Percentiles rank a stretch among this genome's conserved stretches.
Conservation (phyloP, 345 rosid genomes). For the Gossypium mustelinum region DNA sequence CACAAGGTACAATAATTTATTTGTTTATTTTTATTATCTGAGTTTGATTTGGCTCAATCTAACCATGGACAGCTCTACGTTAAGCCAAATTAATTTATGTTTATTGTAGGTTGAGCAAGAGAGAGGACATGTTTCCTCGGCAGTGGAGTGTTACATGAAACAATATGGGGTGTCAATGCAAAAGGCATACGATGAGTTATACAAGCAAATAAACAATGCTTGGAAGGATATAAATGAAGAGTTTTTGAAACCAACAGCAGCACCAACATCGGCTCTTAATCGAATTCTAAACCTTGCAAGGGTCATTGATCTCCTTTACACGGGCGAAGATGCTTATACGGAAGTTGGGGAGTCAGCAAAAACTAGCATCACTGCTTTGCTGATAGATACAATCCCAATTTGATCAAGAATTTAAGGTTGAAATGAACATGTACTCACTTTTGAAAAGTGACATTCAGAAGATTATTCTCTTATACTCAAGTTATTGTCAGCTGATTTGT, state of each 20-base stretch:
- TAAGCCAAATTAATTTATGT: neutral
- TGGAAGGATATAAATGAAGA: slow-evolving; percentile 43
- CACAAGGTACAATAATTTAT: slow-evolving; percentile 11
- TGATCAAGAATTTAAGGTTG: neutral
- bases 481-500: no score
- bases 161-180: neutral
- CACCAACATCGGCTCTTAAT: neutral
- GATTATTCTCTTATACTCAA: no score
- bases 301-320: neutral
- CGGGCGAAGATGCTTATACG: neutral
- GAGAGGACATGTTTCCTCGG: slow-evolving; percentile 26
- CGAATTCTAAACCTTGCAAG: neutral
- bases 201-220: slow-evolving; percentile 11
- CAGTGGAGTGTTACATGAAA: slow-evolving; percentile 31
- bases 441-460: no score
- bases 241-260: slow-evolving; percentile 11
- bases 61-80: no score
- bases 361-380: neutral
- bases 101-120: slow-evolving; percentile 12
- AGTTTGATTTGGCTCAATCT: no score
- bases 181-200: slow-evolving; percentile 15
- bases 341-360: neutral
- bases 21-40: neutral
- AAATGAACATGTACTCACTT: no score
- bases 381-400: neutral